A percentile compares a stretch with the other conserved stretches of the same genome.
These are phyloP conservation scores for Hypoxylon sp. DNA, from an alignment of 2,329 filamentous ascomycete genomes.

Conservation along the genomic window DNA sequence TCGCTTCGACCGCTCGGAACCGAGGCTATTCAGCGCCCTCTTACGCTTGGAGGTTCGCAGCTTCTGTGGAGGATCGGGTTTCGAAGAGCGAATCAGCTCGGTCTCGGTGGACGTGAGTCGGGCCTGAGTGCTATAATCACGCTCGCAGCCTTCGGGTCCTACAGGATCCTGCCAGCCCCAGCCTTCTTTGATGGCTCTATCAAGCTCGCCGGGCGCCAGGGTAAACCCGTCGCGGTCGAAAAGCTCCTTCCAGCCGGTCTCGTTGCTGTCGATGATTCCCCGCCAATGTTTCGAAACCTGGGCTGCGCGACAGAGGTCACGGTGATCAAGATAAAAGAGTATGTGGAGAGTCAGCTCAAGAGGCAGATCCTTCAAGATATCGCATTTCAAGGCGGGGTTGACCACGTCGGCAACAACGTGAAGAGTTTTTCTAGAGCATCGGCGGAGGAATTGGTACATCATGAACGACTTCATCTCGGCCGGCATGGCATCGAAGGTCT, in stretches of 20 bases:
- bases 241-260: slow-evolving; percentile 95
- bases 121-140: slow-evolving; percentile 78
- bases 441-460: slow-evolving; percentile 93
- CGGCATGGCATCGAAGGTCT: slow-evolving; percentile 92
- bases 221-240: slow-evolving; percentile 87
- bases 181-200: slow-evolving; percentile 87
- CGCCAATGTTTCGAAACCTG: slow-evolving; percentile 97
- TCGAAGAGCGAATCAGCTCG: slow-evolving; percentile 63
- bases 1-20: slow-evolving; percentile 68
- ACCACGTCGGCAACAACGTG: slow-evolving; percentile 92
- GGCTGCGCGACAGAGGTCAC: slow-evolving; percentile 89
- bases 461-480: slow-evolving; percentile 94
- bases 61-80: slow-evolving; percentile 61
- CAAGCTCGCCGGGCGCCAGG: slow-evolving; percentile 85
- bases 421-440: slow-evolving; percentile 89
- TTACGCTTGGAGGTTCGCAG: slow-evolving; percentile 70
- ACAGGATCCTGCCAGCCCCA: slow-evolving; percentile 98
- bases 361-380: slow-evolving; percentile 88
- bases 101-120: slow-evolving; percentile 68
- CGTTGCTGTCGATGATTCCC: slow-evolving; percentile 89
- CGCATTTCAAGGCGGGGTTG: slow-evolving; percentile 94
- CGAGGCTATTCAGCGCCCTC: slow-evolving; percentile 64
- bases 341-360: slow-evolving; percentile 90
- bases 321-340: slow-evolving; percentile 86
- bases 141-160: slow-evolving; percentile 81